A percentile compares a stretch with the other conserved stretches of the same genome.
These are phyloP conservation scores for Aspergillus uvarum DNA, from an alignment of 2,329 filamentous ascomycete species.

Conservation along the genomic window DNA sequence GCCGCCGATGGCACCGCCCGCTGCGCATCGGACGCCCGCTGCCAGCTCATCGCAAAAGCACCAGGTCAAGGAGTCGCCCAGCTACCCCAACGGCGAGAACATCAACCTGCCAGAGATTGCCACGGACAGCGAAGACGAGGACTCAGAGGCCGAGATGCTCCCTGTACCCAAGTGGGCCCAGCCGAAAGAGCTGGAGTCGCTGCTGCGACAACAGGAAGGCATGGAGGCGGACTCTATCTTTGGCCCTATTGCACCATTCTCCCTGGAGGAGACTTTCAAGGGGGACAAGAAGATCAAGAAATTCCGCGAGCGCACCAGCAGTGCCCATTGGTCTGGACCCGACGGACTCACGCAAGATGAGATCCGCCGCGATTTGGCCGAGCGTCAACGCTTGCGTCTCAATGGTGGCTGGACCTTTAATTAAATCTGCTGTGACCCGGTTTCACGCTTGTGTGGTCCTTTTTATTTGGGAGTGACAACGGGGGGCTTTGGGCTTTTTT, in stretches of 20 bases:
- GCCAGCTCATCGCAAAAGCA: slow-evolving; percentile 46
- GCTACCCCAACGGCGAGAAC: slow-evolving; percentile 82
- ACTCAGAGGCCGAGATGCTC: slow-evolving; percentile 63
- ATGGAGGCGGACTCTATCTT: slow-evolving; percentile 79
- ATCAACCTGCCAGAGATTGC: slow-evolving; percentile 94
- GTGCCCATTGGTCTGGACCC: slow-evolving; percentile 84
- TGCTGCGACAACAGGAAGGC: slow-evolving; percentile 77
- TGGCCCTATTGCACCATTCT: slow-evolving; percentile 80
- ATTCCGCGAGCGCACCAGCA: slow-evolving; percentile 87
- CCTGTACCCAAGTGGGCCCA: slow-evolving; percentile 81
- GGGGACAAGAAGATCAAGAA: slow-evolving; percentile 85
- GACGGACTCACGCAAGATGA: slow-evolving; percentile 87
- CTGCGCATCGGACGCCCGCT: slow-evolving; percentile 65
- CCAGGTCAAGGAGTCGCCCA: slow-evolving; percentile 67
- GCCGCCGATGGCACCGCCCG: slow-evolving; percentile 52
- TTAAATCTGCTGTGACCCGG: neutral
- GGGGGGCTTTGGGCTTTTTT: neutral
- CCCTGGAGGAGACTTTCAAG: slow-evolving; percentile 95
- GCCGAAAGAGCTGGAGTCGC: slow-evolving; percentile 73
- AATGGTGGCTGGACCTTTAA: slow-evolving; percentile 82
- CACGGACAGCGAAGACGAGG: slow-evolving; percentile 89
- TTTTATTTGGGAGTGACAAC: neutral
- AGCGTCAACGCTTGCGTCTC: slow-evolving; percentile 72
- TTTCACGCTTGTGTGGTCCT: neutral
- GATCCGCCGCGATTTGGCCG: slow-evolving; percentile 74